phyloP scores from a whole-genome alignment of 306 rosid genomes.

The Ormosia emarginata region DNA sequence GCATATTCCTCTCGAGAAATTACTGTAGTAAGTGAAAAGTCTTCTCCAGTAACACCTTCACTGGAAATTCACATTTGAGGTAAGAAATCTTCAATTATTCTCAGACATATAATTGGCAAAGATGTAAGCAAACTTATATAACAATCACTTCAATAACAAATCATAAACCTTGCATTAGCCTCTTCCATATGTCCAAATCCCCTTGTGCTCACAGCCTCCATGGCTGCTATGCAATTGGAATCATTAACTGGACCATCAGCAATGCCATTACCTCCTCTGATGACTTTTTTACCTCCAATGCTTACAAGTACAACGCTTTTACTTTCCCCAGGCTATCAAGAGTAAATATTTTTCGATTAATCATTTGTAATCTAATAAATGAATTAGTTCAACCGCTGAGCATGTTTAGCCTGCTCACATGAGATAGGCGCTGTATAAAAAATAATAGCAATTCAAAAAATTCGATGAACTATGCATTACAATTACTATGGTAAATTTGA shows the following conservation, averaged over 20 bases:
- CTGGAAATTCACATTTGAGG: constrained; percentile 55
- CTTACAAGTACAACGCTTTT: constrained; percentile 73
- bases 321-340: constrained; percentile 77
- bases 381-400: background rate
- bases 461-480: background rate
- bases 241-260: constrained; percentile 62
- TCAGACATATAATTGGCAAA: constrained; percentile 3
- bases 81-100: constrained; percentile 27
- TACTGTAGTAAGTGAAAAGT: constrained; percentile 40
- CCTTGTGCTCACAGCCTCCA: constrained; percentile 46
- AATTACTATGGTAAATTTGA: background rate
- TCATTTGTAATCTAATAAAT: constrained; percentile 8
- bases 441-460: background rate
- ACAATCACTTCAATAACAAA: constrained; percentile 17
- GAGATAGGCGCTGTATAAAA: background rate
- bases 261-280: constrained; percentile 80
- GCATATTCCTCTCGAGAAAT: constrained; percentile 73
- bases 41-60: constrained; percentile 68
- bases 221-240: constrained; percentile 42
- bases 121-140: constrained; percentile 9
- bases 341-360: constrained; percentile 25
- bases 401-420: background rate
- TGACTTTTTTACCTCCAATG: constrained; percentile 74
- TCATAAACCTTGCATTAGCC: constrained; percentile 57
- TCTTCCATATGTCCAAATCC: constrained; percentile 53